A percentile compares a stretch with the other conserved stretches of the same genome.
These are phyloP conservation scores for Sporothrix brasiliensis DNA, from an alignment of 2,329 filamentous ascomycete species.

Conservation along the genomic window DNA sequence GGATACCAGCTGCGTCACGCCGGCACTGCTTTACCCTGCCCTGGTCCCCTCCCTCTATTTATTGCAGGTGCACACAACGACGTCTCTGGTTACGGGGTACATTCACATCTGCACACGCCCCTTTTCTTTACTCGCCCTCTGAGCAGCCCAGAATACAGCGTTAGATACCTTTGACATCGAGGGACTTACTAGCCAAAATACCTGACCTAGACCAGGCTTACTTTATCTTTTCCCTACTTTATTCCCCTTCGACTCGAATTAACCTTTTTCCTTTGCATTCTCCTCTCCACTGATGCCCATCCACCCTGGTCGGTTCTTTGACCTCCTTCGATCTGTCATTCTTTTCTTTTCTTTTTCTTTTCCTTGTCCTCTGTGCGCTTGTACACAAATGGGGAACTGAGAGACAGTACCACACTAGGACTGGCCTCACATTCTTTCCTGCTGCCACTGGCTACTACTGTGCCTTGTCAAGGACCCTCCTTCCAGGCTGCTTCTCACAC, in stretches of 20 bases:
- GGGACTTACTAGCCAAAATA: background rate
- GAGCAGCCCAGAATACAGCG: background rate
- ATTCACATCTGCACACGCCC: constrained; percentile 3
- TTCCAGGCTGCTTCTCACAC: constrained; percentile 20
- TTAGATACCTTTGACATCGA: constrained; percentile 16
- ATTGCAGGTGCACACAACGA: background rate
- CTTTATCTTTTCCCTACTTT: background rate
- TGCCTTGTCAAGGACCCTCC: constrained; percentile 12
- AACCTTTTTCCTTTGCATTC: constrained; percentile 15
- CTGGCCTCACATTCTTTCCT: background rate
- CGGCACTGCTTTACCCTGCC: constrained; percentile 5
- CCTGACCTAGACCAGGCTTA: background rate
- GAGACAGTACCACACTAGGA: background rate
- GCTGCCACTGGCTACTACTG: constrained; percentile 10
- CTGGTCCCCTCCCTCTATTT: background rate
- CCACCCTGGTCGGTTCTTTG: background rate
- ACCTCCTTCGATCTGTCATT: constrained; percentile 1
- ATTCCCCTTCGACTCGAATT: background rate
- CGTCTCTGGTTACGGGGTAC: background rate
- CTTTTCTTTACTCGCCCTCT: background rate
- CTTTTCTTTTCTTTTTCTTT: background rate
- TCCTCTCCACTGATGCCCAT: constrained; percentile 19
- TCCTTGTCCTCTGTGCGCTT: background rate
- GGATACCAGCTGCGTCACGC: constrained; percentile 5
- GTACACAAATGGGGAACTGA: background rate